A percentile compares a stretch with the other conserved stretches of the same genome.
These are phyloP conservation scores for Aristolochia contorta DNA, from an alignment of 164 flowering plant species.

Conservation along the genomic window DNA sequence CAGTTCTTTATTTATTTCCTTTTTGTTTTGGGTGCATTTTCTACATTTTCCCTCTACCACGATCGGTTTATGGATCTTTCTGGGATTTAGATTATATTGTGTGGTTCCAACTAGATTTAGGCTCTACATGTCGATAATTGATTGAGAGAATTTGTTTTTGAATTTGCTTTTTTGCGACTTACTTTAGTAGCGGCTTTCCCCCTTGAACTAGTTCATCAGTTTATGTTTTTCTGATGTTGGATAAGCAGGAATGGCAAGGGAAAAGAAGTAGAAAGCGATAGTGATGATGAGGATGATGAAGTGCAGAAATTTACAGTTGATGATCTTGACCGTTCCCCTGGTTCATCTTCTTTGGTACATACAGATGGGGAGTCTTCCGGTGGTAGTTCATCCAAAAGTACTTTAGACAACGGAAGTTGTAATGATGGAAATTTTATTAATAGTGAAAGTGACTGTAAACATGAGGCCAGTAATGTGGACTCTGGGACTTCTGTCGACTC, in stretches of 20 bases:
- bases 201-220: too few species aligned
- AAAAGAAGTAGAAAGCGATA: slow-evolving; percentile 45
- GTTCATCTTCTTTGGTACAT: slow-evolving; percentile 33
- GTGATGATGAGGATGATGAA: slow-evolving; percentile 27
- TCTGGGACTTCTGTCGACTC: not conserved
- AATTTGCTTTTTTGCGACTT: too few species aligned
- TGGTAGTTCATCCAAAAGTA: slow-evolving; percentile 33
- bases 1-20: not conserved
- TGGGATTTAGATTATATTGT: slow-evolving; percentile 1
- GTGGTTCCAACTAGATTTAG: too few species aligned
- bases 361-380: slow-evolving; percentile 29
- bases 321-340: slow-evolving; percentile 41
- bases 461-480: slow-evolving; percentile 9
- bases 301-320: slow-evolving; percentile 46
- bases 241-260: slow-evolving; percentile 65
- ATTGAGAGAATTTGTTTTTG: too few species aligned
- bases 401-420: slow-evolving; percentile 37
- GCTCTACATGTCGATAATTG: too few species aligned
- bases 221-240: not conserved
- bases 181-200: too few species aligned
- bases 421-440: slow-evolving; percentile 5
- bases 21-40: not conserved
- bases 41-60: too few species aligned
- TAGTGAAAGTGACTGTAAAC: slow-evolving; percentile 14
- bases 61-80: too few species aligned